Conservation (phyloP, 1,284 basidiomycete genomes). For the Cutaneotrichosporon sp. region DNA sequence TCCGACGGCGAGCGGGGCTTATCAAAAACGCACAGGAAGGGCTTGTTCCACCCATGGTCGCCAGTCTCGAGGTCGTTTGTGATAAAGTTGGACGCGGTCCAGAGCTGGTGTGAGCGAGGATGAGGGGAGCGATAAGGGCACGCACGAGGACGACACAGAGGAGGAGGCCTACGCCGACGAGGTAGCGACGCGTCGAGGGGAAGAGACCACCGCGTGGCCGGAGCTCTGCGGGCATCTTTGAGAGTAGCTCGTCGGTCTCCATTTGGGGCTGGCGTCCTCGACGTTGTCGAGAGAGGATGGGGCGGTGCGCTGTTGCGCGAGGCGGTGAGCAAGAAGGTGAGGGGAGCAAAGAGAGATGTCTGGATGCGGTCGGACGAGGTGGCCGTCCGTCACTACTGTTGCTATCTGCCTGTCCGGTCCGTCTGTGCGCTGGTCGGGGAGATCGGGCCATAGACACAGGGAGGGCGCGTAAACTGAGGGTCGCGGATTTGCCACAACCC, state of each 20-base stretch:
- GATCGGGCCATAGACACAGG: background rate
- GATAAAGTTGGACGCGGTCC: conserved; percentile 51
- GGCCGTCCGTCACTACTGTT: background rate
- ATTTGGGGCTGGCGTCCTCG: background rate
- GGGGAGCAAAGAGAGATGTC: background rate
- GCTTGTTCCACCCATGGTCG: conserved; percentile 50
- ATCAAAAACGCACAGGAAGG: conserved; percentile 48
- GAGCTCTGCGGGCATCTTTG: conserved; percentile 7
- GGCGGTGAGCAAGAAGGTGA: background rate
- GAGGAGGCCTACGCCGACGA: conserved; percentile 38
- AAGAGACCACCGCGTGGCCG: background rate
- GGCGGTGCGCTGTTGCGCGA: background rate
- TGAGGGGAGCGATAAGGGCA: background rate
- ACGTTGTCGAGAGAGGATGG: background rate
- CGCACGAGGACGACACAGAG: conserved; percentile 39
- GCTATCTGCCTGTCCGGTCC: too few relatives aligned
- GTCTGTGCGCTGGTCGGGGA: background rate
- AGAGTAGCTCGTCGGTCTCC: conserved; percentile 14
- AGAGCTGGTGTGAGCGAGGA: conserved; percentile 35
- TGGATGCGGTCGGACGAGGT: background rate
- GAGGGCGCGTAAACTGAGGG: background rate
- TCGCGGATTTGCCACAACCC: background rate
- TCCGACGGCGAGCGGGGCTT: background rate
- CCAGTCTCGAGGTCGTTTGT: conserved; percentile 48
- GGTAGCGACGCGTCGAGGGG: conserved; percentile 28